Evolutionary conservation across 257 asterid genomes (phyloP), one percentile per base, ranked within the genome.

Genomic region (Solanum piurae): DNA sequence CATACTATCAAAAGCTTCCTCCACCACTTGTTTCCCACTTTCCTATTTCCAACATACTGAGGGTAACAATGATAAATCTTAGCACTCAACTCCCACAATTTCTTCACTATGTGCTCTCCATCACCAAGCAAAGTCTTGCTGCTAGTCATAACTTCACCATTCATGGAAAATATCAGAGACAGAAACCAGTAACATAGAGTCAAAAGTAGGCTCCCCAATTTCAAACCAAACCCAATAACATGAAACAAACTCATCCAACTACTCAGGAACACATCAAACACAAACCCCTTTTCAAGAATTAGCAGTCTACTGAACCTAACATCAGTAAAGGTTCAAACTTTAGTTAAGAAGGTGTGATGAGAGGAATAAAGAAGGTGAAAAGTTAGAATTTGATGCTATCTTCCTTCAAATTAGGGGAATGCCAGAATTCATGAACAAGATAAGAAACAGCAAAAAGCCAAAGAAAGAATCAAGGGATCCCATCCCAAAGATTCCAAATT

Each of bases 141-240:
- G 84, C 91, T 88, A 82, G 92, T 95, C 99, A 95, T 93, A 73
- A 90, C 88, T 92, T 92, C 92, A 83, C 94, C 98, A 90, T 94
- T 91, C 92, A 97, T 85, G 83, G 95, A 95, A 86, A 97, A 95
- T 84, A 97, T 89, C 89, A 94, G 80, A 68, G 95, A 94, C 66
- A 96, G 64, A 91, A 94, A 92, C 95, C 96, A 95, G 92, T 87
- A 91, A 88, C 98, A 95, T 83, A 94, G 92, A 92, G 94, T 42
- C 91, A 91, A 91, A 83, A 97, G 86, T 88, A 95, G 91, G 91
- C 94, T 93, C 85, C 98, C 96, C 92, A 93, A 93, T 93, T 97
- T 97, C 92, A 94, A 83, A 73, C 98, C 97, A 90, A 97, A 95
- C 82, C 95, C 96, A 91, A 96, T 75, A 27, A 95, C 92, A 91